Base-by-base conservation (phyloP, 164 flowering plant genomes). In the Kingdonia uniflora region DNA sequence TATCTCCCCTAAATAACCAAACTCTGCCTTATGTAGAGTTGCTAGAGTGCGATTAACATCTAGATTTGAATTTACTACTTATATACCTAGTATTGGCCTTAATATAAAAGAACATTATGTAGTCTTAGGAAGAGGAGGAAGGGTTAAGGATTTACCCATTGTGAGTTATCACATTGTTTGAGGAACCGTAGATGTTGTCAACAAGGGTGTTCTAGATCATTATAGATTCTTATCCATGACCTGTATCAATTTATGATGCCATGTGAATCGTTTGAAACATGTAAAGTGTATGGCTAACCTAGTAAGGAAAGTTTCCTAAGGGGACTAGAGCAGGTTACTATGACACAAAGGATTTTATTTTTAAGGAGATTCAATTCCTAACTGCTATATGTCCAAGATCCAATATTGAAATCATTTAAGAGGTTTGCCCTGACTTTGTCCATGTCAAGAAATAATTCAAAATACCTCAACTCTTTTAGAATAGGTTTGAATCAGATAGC, bases 341-440 rank as follows among this genome's bases (percentile, higher is more conserved):
- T 6, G 40, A 37, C 10, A 37, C 40, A 37, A 37, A 37, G 13
- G 6, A 37, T 37, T 13, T 37, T 37, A 45, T 45, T 11, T 45
- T 24, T 1, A 45, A 45, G 24, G 49, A 5, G 11, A 11, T n/a
- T n/a, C n/a, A n/a, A n/a, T n/a, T n/a, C n/a, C n/a, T n/a, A n/a
- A n/a, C n/a, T n/a, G n/a, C n/a, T n/a, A n/a, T n/a, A n/a, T n/a
- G n/a, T n/a, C n/a, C n/a, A n/a, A n/a, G n/a, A n/a, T n/a, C n/a
- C n/a, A 19, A 7, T 45, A 45, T 19, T 45, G 49, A 49, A 49
- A 49, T 49, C 33, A 49, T 24, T 49, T 49, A 17, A 23, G 52
- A 49, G 52, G 52, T 49, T 49, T 49, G 13, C 52, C 52, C 35
- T 49, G 6, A 49, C 35, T 49, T 49, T 49, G 52, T 49, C 33